Conservation (phyloP, 345 rosid species). For the Moricandia arvensis region DNA sequence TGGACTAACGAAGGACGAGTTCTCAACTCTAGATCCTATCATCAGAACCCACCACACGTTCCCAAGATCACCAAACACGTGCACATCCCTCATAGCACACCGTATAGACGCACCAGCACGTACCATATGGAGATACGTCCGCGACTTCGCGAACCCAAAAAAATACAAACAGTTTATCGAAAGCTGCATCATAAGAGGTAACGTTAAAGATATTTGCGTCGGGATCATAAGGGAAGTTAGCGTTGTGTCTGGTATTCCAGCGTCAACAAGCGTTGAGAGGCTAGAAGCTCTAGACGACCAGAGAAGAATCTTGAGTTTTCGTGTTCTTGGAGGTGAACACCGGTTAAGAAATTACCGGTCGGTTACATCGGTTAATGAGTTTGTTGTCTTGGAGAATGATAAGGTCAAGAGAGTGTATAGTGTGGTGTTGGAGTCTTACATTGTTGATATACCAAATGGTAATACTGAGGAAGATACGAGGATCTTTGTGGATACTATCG, state of each 20-base stretch:
- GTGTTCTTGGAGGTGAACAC: conserved; percentile 38
- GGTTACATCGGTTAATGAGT: conserved; percentile 38
- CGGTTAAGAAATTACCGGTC: conserved; percentile 37
- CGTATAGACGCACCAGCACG: conserved; percentile 33
- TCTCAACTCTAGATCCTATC: conserved; percentile 21
- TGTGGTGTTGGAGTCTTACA: conserved; percentile 36
- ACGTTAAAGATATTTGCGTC: conserved; percentile 23
- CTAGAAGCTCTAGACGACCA: conserved; percentile 35
- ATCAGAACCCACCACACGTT: conserved; percentile 30
- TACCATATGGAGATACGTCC: conserved; percentile 33
- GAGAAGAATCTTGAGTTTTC: conserved; percentile 29
- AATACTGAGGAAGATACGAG: conserved; percentile 39
- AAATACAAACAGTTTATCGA: conserved; percentile 39
- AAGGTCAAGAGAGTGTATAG: conserved; percentile 18
- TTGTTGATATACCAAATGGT: conserved; percentile 40
- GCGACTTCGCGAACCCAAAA: conserved; percentile 31
- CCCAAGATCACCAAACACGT: conserved; percentile 26
- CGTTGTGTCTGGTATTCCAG: conserved; percentile 36
- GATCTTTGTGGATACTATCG: conserved; percentile 37
- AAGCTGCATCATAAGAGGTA: conserved; percentile 30
- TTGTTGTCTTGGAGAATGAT: conserved; percentile 9
- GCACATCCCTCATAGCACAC: conserved; percentile 36
- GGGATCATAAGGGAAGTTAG: conserved; percentile 35
- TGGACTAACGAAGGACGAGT: conserved; percentile 30
- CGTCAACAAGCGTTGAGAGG: conserved; percentile 34